Percentiles rank a stretch among this genome's conserved stretches.
Conservation (phyloP, 2,329 filamentous ascomycete species). For the Neofusicoccum ribis region DNA sequence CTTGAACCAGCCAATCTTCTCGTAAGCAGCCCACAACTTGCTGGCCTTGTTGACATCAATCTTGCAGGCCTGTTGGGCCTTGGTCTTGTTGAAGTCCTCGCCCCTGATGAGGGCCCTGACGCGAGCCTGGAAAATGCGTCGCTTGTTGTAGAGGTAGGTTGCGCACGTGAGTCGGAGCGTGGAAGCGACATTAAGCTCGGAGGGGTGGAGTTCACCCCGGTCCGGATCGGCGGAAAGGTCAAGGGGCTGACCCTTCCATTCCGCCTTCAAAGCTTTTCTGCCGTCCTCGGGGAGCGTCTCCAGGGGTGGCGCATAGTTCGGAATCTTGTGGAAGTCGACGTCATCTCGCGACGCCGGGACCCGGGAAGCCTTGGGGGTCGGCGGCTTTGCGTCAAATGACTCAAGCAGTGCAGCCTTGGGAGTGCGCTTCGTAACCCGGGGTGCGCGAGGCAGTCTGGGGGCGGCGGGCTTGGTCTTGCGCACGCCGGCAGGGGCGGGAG, state of each 20-base stretch:
- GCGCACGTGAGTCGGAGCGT: conserved; percentile 81
- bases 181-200: conserved; percentile 75
- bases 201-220: conserved; percentile 69
- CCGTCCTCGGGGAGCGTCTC: conserved; percentile 63
- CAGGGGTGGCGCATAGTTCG: conserved; percentile 71
- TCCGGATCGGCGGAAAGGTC: conserved; percentile 74
- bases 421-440: conserved; percentile 37
- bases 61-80: conserved; percentile 94
- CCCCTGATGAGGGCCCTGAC: conserved; percentile 65
- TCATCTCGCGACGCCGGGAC: conserved; percentile 80
- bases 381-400: conserved; percentile 42
- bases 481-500: conserved; percentile 37
- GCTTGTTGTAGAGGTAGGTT: conserved; percentile 89
- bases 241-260: conserved; percentile 81
- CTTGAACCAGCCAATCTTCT: conserved; percentile 82
- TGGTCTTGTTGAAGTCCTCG: conserved; percentile 92
- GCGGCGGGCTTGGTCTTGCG: conserved; percentile 36
- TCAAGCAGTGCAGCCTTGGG: conserved; percentile 32
- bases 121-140: conserved; percentile 80
- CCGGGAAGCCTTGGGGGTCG: conserved; percentile 49
- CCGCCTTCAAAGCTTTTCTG: conserved; percentile 70
- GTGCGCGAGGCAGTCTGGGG: conserved; percentile 33
- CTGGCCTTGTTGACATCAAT: conserved; percentile 98
- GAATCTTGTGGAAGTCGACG: conserved; percentile 72
- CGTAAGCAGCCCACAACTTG: conserved; percentile 86